phyloP scores from a whole-genome alignment of 179 eudicot genomes.

The Patellifolia procumbens region DNA sequence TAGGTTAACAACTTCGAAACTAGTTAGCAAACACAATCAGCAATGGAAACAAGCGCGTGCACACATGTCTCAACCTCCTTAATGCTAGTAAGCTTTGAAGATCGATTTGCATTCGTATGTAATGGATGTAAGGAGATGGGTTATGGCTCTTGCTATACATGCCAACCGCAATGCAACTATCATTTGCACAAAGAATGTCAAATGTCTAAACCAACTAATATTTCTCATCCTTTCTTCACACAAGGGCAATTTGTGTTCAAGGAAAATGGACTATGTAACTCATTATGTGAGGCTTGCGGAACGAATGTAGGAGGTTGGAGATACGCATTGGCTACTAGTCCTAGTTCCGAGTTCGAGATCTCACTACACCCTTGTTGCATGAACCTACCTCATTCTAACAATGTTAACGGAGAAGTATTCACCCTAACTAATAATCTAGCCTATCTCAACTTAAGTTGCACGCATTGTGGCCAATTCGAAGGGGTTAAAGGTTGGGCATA shows the following conservation, averaged over 20 bases:
- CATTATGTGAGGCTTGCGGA: neutral
- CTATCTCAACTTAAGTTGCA: neutral
- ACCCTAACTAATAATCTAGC: neutral
- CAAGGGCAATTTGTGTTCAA: neutral
- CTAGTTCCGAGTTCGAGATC: neutral
- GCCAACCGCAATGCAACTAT: neutral
- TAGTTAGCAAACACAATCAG: too few species aligned
- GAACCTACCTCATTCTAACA: neutral
- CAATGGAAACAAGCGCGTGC: neutral
- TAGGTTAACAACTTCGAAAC: too few species aligned
- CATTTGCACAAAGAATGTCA: neutral
- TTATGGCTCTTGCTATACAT: neutral
- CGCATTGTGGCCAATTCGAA: neutral
- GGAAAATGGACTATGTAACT: neutral
- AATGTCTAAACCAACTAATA: neutral
- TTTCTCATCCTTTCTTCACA: neutral
- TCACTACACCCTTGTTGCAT: constrained; percentile 21
- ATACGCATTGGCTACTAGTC: neutral
- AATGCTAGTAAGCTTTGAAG: neutral
- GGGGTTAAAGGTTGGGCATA: neutral
- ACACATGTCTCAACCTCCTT: neutral
- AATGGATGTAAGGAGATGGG: neutral
- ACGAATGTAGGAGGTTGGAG: neutral
- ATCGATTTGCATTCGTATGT: neutral
- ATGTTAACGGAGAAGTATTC: neutral